phyloP scores from a whole-genome alignment of 2,329 filamentous ascomycete genomes.

The Malbranchea zuffiana region DNA sequence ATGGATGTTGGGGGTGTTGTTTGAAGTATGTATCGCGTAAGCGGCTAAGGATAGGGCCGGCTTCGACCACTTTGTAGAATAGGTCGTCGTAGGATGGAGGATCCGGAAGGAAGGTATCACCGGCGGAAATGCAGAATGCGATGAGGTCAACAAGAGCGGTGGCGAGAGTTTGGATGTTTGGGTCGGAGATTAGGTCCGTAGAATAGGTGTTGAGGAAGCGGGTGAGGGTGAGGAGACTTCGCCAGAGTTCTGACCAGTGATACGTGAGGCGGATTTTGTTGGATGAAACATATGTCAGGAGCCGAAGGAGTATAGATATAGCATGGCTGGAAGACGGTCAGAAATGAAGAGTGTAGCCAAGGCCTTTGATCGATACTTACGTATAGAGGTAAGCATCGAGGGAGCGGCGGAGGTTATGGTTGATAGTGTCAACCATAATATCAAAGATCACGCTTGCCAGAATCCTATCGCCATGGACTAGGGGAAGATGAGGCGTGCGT shows the following conservation, averaged over 20 bases:
- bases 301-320: constrained; percentile 68
- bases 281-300: constrained; percentile 73
- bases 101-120: constrained; percentile 82
- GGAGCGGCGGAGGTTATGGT: constrained; percentile 79
- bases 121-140: constrained; percentile 70
- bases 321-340: constrained; percentile 43
- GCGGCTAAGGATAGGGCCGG: constrained; percentile 66
- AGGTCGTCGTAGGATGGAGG: constrained; percentile 86
- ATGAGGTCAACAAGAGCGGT: constrained; percentile 71
- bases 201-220: constrained; percentile 85
- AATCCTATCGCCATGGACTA: constrained; percentile 60
- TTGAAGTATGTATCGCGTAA: constrained; percentile 73
- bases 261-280: constrained; percentile 72
- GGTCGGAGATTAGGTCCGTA: constrained; percentile 58
- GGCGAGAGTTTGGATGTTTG: constrained; percentile 62
- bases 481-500: constrained; percentile 70
- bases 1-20: constrained; percentile 22
- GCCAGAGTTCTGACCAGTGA: constrained; percentile 94
- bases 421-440: constrained; percentile 78
- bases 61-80: constrained; percentile 96
- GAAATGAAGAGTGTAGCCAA: constrained; percentile 4
- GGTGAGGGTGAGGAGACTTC: constrained; percentile 73
- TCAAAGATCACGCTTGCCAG: constrained; percentile 71
- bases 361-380: constrained; percentile 21
- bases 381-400: constrained; percentile 79